phyloP scores from a whole-genome alignment of 805 yeast species.

The Metschnikowia cubensis region DNA sequence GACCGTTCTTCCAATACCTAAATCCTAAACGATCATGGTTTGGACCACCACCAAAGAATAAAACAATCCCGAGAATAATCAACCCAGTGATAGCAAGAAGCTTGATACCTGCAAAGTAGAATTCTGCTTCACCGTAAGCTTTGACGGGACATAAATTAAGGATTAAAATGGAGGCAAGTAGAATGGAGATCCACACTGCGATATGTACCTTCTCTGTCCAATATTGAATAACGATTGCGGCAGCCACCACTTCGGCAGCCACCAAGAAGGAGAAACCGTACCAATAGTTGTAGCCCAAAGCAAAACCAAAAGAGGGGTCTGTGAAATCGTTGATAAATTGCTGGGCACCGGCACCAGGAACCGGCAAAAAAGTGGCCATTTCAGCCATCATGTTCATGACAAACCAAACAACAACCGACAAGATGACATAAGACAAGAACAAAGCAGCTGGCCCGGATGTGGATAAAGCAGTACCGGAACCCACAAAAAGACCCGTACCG shows the following conservation, averaged over 20 bases:
- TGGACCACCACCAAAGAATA: conserved; percentile 22
- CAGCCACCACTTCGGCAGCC: conserved; percentile 19
- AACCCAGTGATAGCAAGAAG: conserved; percentile 19
- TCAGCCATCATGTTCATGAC: conserved; percentile 22
- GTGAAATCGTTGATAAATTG: conserved; percentile 17
- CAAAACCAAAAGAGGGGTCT: conserved; percentile 19
- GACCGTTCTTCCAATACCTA: conserved; percentile 22
- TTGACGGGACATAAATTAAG: conserved; percentile 18
- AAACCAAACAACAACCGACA: conserved; percentile 19
- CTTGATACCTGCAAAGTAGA: conserved; percentile 18
- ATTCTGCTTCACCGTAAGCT: conserved; percentile 18
- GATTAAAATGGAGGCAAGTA: conserved; percentile 13
- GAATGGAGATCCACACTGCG: conserved; percentile 39
- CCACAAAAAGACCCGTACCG: conserved; percentile 22
- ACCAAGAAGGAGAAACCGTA: conserved; percentile 19
- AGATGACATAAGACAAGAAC: conserved; percentile 16
- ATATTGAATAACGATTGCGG: conserved; percentile 18
- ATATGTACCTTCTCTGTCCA: conserved; percentile 24
- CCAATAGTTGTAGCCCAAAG: conserved; percentile 20
- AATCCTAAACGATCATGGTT: conserved; percentile 20
- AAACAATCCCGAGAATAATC: conserved; percentile 19
- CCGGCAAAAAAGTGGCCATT: conserved; percentile 21
- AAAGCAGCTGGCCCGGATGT: conserved; percentile 18
- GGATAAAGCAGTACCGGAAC: conserved; percentile 17
- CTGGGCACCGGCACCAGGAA: conserved; percentile 21